These are phyloP conservation scores for Psilocybe cubensis DNA, from an alignment of 768 basidiomycete genomes.

Conservation along the genomic window DNA sequence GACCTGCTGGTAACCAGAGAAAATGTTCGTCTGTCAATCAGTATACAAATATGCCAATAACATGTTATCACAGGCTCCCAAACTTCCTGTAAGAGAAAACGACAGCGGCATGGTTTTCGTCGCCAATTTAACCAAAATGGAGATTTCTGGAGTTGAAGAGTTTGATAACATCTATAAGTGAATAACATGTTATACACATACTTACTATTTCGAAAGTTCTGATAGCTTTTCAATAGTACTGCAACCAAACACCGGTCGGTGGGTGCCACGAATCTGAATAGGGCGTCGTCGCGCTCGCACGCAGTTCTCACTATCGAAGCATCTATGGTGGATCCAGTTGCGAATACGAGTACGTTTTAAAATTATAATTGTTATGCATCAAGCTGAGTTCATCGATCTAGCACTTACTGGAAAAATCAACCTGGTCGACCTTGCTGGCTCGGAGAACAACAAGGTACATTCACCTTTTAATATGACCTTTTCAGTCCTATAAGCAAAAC, in stretches of 20 bases:
- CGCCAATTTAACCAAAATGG: constrained; percentile 49
- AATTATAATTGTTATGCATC: not conserved
- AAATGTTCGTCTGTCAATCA: constrained; percentile 45
- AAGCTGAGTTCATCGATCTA: constrained; percentile 25
- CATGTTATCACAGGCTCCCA: constrained; percentile 40
- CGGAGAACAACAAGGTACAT: constrained; percentile 84
- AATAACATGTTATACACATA: constrained; percentile 13
- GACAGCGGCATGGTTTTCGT: constrained; percentile 58
- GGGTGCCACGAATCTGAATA: constrained; percentile 85
- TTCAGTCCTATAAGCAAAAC: not conserved
- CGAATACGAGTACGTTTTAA: constrained; percentile 55
- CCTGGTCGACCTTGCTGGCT: constrained; percentile 88
- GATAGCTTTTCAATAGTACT: constrained; percentile 40
- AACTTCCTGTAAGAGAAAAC: constrained; percentile 58
- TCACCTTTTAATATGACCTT: not conserved
- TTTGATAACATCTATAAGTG: constrained; percentile 53
- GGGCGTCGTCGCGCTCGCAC: constrained; percentile 86
- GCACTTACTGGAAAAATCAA: constrained; percentile 79
- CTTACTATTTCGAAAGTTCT: not conserved
- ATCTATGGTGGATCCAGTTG: constrained; percentile 53
- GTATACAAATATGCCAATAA: constrained; percentile 1
- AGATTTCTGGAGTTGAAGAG: constrained; percentile 43
- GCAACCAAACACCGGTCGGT: constrained; percentile 82
- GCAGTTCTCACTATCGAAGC: constrained; percentile 81
- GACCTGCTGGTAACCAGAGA: constrained; percentile 80